phyloP scores from a whole-genome alignment of 305 asterid species.

The Fraxinus sp. region DNA sequence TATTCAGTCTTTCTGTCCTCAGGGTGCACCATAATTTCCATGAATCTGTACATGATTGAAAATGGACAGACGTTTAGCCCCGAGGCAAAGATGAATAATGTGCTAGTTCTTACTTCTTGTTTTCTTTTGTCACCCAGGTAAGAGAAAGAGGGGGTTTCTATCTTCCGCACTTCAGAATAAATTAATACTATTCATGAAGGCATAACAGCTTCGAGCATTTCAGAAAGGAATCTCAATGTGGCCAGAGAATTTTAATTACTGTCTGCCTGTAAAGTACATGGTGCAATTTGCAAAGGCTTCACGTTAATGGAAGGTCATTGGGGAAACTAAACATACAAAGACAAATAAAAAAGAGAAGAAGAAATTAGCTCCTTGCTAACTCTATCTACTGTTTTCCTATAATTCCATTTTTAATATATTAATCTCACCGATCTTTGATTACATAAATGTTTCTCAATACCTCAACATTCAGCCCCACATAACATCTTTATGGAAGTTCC shows the following conservation, averaged over 20 bases:
- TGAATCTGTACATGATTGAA: neutral
- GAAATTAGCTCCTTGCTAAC: neutral
- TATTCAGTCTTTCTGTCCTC: neutral
- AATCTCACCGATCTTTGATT: neutral
- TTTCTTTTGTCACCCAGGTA: neutral
- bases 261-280: neutral
- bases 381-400: neutral
- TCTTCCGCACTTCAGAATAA: neutral
- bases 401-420: neutral
- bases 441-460: neutral
- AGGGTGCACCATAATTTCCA: neutral
- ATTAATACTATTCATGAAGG: conserved; percentile 7
- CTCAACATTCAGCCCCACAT: neutral
- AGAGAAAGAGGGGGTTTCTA: neutral
- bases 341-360: neutral
- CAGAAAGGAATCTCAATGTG: conserved; percentile 4
- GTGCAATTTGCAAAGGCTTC: neutral
- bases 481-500: neutral
- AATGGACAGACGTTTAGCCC: neutral
- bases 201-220: conserved; percentile 13
- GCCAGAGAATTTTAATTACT: neutral
- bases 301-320: neutral
- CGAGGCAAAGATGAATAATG: neutral
- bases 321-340: neutral
- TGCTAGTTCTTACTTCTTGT: neutral